Base-by-base conservation (phyloP, 2,329 filamentous ascomycete genomes). In the Esteya vermicola region DNA sequence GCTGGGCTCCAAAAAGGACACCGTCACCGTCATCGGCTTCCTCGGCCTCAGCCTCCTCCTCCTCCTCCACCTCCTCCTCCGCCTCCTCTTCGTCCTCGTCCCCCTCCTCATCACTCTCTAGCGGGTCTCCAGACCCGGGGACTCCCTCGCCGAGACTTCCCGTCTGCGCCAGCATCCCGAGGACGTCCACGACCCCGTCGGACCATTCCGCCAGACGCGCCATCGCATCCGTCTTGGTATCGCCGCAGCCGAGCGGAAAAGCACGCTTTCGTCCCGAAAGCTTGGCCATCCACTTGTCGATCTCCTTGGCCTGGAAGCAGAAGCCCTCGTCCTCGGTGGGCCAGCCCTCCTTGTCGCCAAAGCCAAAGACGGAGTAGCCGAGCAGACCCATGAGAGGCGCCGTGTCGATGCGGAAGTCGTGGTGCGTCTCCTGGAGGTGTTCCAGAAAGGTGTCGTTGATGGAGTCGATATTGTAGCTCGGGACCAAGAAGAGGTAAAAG, bases 241-340 rank as follows among this genome's bases (percentile, higher is more conserved):
- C 86, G 3, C 82, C 85, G 68, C 89, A 79, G 5, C 91, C 91
- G 7, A 96, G 65, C 0, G 89, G 89, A 51, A 81, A 96, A 1
- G 85, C 88, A 54, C 88, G 71, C 61, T 89, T 94, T 45, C 81
- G 74, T 2, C 75, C 80, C 0, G 88, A 94, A 52, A 98, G 62
- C 55, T 86, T 93, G n/a, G 89, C 86, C 82, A 98, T 84, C 89
- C 91, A 96, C 55, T 78, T 86, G 56, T 98, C 89, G 4, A 93
- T 68, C 49, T 94, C 80, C 52, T 80, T 83, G 2, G 89, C 89
- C 56, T 96, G 89, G 46, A 85, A 86, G 56, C 89, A 95, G 60
- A 88, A 98, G 0, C 89, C 89, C 50, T 91, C 83, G 43, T 80
- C 75, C 59, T 94, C 86, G 0, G 81, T 85, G 1, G 86, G 85